phyloP scores from a whole-genome alignment of 176 grass and related monocot species.

The Calamus simplicifolius region DNA sequence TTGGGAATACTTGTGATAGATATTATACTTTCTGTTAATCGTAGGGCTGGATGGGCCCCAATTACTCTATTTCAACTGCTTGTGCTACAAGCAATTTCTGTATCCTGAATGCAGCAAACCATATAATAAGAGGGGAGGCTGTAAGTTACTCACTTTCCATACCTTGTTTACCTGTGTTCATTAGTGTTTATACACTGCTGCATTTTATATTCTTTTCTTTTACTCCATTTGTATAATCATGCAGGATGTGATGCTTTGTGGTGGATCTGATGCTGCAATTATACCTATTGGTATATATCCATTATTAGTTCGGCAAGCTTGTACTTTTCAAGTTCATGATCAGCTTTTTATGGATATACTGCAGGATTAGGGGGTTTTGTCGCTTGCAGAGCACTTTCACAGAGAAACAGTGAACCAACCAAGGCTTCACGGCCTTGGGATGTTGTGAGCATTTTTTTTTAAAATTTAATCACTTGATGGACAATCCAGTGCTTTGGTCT shows the following conservation, averaged over 20 bases:
- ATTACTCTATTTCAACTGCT: slow-evolving; percentile 98
- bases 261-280: slow-evolving; percentile 93
- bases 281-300: slow-evolving; percentile 73
- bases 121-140: slow-evolving; percentile 91
- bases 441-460: slow-evolving; percentile 38
- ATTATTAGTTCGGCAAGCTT: no score
- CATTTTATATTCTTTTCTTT: slow-evolving; percentile 11
- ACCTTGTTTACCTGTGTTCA: background rate
- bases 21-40: slow-evolving; percentile 19
- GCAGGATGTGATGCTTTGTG: slow-evolving; percentile 97
- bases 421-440: slow-evolving; percentile 98
- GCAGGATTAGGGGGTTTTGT: slow-evolving; percentile 97
- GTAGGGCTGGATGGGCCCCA: slow-evolving; percentile 98
- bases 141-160: slow-evolving; percentile 34
- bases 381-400: slow-evolving; percentile 94
- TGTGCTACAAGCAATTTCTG: slow-evolving; percentile 99
- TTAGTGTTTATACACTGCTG: no score
- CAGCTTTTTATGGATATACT: slow-evolving; percentile 8
- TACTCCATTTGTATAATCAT: slow-evolving; percentile 14
- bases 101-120: slow-evolving; percentile 95
- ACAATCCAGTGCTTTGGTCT: background rate
- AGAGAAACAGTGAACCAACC: slow-evolving; percentile 87
- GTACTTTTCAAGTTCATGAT: no score
- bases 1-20: background rate
- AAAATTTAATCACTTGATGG: background rate